Percentiles rank a stretch among this genome's conserved stretches.
Conservation (phyloP, 2,329 filamentous ascomycete genomes). For the Colletotrichum euphorbiae region DNA sequence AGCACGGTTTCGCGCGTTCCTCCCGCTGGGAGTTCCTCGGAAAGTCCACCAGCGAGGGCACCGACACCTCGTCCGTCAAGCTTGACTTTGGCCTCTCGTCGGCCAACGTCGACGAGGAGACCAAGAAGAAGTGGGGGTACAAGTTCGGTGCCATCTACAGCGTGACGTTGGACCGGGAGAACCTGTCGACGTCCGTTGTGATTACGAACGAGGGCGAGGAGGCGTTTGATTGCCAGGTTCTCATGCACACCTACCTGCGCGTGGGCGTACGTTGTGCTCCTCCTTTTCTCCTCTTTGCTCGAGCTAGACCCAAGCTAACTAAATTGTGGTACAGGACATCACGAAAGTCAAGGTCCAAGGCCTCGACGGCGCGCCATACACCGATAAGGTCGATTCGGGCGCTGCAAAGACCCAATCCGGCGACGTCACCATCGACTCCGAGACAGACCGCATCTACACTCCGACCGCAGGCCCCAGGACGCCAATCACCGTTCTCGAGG, state of each 20-base stretch:
- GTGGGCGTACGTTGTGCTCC: constrained; percentile 69
- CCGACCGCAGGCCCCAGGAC: constrained; percentile 70
- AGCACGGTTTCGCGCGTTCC: constrained; percentile 95
- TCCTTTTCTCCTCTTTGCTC: neutral
- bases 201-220: constrained; percentile 87
- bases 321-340: constrained; percentile 75
- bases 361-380: constrained; percentile 80
- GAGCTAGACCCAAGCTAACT: neutral
- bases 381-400: constrained; percentile 82
- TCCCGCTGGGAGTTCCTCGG: constrained; percentile 94
- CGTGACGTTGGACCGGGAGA: constrained; percentile 82
- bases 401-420: constrained; percentile 74
- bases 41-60: constrained; percentile 71
- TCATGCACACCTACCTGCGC: constrained; percentile 91
- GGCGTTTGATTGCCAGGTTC: constrained; percentile 89
- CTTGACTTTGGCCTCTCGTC: constrained; percentile 93
- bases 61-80: constrained; percentile 75
- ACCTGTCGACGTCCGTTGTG: constrained; percentile 83
- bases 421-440: constrained; percentile 76
- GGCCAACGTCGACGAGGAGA: constrained; percentile 75
- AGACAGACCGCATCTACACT: constrained; percentile 91
- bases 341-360: constrained; percentile 77
- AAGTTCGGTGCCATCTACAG: constrained; percentile 94
- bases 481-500: constrained; percentile 70
- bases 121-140: constrained; percentile 82